Evolutionary conservation across 2,329 filamentous ascomycete species (phyloP).

Genomic region (Hymenoscyphus repandus): DNA sequence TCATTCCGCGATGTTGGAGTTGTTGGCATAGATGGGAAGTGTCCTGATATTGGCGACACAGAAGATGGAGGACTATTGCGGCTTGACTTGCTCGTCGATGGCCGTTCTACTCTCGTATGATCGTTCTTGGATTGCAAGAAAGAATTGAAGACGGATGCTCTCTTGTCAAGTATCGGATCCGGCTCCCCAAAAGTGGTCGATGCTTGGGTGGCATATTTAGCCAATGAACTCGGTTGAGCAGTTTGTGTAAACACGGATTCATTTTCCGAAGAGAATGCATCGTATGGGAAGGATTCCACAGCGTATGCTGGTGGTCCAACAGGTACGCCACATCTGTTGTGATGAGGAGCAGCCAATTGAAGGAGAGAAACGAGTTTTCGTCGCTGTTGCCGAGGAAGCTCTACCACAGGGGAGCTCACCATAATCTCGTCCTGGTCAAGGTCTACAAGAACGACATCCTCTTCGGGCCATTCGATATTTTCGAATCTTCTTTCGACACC

Average conservation of each 20-base stretch:
- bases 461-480: slow-evolving; percentile 77
- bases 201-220: slow-evolving; percentile 83
- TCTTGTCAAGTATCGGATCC: slow-evolving; percentile 38
- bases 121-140: slow-evolving; percentile 74
- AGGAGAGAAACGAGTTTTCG: slow-evolving; percentile 84
- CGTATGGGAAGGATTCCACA: slow-evolving; percentile 85
- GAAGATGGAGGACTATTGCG: slow-evolving; percentile 58
- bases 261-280: slow-evolving; percentile 85
- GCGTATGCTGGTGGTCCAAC: slow-evolving; percentile 90
- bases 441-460: slow-evolving; percentile 93
- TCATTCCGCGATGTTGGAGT: slow-evolving; percentile 85
- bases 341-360: slow-evolving; percentile 85
- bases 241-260: slow-evolving; percentile 70
- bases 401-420: slow-evolving; percentile 69
- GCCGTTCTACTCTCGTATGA: slow-evolving; percentile 63
- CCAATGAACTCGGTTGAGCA: slow-evolving; percentile 65
- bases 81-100: slow-evolving; percentile 65
- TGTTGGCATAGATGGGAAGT: slow-evolving; percentile 69
- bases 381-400: slow-evolving; percentile 81
- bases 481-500: slow-evolving; percentile 92
- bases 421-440: slow-evolving; percentile 88
- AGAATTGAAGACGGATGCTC: slow-evolving; percentile 79
- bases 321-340: slow-evolving; percentile 77
- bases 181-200: slow-evolving; percentile 78
- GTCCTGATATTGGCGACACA: slow-evolving; percentile 70